These are phyloP conservation scores for Backusella australiensis DNA, from an alignment of 192 early-diverging fungal genomes.

Conservation along the genomic window DNA sequence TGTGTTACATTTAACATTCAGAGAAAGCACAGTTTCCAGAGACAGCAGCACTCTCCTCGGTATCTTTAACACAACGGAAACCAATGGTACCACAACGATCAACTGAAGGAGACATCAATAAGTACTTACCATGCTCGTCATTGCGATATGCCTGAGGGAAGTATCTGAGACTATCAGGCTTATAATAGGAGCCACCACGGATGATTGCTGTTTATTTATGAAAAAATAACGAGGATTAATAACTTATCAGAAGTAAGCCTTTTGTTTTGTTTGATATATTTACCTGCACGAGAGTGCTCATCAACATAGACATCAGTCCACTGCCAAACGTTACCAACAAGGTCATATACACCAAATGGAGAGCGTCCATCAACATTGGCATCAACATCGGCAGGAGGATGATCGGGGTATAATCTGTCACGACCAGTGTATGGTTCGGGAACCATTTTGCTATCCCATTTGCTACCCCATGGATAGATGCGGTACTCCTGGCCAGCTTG, in stretches of 20 bases:
- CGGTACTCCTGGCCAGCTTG: constrained; percentile 20
- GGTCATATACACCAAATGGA: constrained; percentile 22
- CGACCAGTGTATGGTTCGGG: constrained; percentile 21
- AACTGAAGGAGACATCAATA: constrained; percentile 20
- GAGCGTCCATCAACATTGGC: constrained; percentile 14
- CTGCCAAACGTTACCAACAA: constrained; percentile 26
- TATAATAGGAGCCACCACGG: constrained; percentile 25
- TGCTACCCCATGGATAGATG: constrained; percentile 20
- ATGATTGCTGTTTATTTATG: constrained; percentile 11
- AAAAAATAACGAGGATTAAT: neutral
- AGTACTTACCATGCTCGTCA: constrained; percentile 19
- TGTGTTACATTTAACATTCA: constrained; percentile 1
- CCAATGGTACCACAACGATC: constrained; percentile 24
- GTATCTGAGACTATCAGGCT: constrained; percentile 5
- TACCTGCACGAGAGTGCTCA: constrained; percentile 16
- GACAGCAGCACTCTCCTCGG: constrained; percentile 19
- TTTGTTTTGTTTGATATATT: neutral
- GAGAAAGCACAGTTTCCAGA: constrained; percentile 19
- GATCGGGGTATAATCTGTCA: constrained; percentile 21
- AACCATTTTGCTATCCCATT: constrained; percentile 12
- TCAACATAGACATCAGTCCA: constrained; percentile 27
- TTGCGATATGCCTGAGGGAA: constrained; percentile 26
- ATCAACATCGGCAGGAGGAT: constrained; percentile 25
- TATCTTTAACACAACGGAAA: constrained; percentile 26
- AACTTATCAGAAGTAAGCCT: neutral